Conservation (phyloP, 257 asterid genomes). For the Gardenia jasminoides region DNA sequence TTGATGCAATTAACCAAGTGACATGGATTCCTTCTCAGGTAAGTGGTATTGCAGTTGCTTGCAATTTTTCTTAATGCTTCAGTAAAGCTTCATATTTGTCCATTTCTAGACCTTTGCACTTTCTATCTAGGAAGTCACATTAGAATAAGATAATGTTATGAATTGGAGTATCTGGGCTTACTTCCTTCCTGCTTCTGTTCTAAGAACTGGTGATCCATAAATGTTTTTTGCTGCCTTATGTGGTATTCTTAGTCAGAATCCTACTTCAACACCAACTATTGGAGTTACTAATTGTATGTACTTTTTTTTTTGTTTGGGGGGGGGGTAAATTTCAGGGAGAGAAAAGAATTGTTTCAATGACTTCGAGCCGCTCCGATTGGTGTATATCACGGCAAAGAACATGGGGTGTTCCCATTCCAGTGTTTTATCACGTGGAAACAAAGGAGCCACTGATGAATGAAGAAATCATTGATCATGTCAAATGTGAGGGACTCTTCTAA, state of each 20-base stretch:
- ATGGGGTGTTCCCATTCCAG: constrained; percentile 99
- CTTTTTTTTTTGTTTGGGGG: constrained; percentile 5
- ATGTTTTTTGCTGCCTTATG: neutral
- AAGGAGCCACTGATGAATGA: constrained; percentile 89
- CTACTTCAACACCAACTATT: neutral
- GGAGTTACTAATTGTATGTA: neutral
- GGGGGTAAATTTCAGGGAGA: constrained; percentile 51
- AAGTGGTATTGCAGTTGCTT: constrained; percentile 9
- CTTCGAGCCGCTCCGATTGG: constrained; percentile 96
- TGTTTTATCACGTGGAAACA: constrained; percentile 79
- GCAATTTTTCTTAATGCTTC: neutral
- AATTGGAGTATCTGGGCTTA: neutral
- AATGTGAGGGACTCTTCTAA: constrained; percentile 54
- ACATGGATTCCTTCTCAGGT: constrained; percentile 93
- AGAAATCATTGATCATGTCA: constrained; percentile 75
- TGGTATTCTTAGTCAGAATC: neutral
- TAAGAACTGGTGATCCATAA: neutral
- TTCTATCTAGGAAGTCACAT: neutral
- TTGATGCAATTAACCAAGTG: constrained; percentile 81
- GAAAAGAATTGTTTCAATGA: constrained; percentile 89
- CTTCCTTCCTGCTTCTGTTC: neutral
- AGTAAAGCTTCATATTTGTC: neutral
- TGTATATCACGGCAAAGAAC: constrained; percentile 98
- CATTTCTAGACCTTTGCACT: neutral
- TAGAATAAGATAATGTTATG: neutral